These are phyloP conservation scores for Trapa incisa DNA, from an alignment of 345 rosid species.

Conservation along the genomic window DNA sequence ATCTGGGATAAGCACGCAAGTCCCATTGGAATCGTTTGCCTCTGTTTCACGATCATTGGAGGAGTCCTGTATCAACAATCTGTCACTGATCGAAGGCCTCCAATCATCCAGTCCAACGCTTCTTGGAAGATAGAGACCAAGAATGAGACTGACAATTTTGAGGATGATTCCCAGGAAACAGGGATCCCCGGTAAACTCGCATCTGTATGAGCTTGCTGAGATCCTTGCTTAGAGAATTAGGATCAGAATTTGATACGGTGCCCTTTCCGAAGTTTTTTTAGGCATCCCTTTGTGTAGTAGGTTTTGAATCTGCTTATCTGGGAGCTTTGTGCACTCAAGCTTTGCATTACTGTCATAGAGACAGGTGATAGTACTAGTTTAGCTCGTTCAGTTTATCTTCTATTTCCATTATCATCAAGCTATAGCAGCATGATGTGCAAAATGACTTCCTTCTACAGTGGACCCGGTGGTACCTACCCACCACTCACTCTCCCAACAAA, in stretches of 20 bases:
- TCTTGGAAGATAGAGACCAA: conserved; percentile 23
- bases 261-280: neutral
- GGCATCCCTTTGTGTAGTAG: neutral
- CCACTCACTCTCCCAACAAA: no score
- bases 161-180: conserved; percentile 30
- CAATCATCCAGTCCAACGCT: conserved; percentile 21
- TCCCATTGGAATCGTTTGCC: conserved; percentile 81
- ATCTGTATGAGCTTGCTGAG: conserved; percentile 23
- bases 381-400: neutral
- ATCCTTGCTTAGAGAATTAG: neutral
- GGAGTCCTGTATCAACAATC: conserved; percentile 96
- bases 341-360: neutral
- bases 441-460: neutral
- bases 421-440: neutral
- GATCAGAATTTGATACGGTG: neutral
- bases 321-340: neutral
- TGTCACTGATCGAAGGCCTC: conserved; percentile 35
- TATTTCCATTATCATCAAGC: neutral
- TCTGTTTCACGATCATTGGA: conserved; percentile 68
- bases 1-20: conserved; percentile 97
- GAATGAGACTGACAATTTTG: conserved; percentile 24
- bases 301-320: neutral
- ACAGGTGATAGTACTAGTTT: neutral
- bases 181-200: conserved; percentile 25
- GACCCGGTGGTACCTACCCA: no score